Conservation (phyloP, 2,329 filamentous ascomycete genomes). For the Paramyrothecium sp. region DNA sequence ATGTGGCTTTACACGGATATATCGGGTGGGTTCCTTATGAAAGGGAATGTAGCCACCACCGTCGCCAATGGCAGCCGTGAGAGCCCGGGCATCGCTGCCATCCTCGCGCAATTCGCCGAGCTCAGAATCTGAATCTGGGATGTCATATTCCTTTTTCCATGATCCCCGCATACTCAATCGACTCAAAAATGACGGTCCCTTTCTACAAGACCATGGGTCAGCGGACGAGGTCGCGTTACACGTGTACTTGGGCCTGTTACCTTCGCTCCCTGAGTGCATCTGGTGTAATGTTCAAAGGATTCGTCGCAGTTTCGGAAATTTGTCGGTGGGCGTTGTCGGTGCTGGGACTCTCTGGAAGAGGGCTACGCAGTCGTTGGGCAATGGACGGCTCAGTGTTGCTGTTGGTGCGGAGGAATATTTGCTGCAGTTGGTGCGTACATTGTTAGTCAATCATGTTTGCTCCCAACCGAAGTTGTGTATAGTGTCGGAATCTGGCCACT, state of each 20-base stretch:
- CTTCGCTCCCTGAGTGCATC: constrained; percentile 62
- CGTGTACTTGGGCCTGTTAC: constrained; percentile 61
- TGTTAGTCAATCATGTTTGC: not conserved
- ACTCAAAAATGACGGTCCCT: constrained; percentile 86
- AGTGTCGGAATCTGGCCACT: constrained; percentile 8
- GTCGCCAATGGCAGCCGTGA: constrained; percentile 71
- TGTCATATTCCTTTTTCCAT: constrained; percentile 69
- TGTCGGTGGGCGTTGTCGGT: constrained; percentile 37
- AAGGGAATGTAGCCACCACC: constrained; percentile 75
- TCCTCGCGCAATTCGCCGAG: constrained; percentile 67
- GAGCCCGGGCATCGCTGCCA: constrained; percentile 79
- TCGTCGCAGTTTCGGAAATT: constrained; percentile 38
- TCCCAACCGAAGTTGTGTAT: not conserved
- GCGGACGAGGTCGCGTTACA: not conserved
- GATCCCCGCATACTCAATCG: constrained; percentile 69
- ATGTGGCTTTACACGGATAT: constrained; percentile 80
- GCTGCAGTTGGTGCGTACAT: constrained; percentile 16
- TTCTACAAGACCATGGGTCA: constrained; percentile 48
- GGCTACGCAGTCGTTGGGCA: constrained; percentile 52
- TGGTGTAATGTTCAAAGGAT: constrained; percentile 32
- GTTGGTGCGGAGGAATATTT: constrained; percentile 38
- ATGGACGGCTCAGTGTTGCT: constrained; percentile 42
- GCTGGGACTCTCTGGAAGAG: constrained; percentile 51
- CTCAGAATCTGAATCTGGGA: constrained; percentile 68
- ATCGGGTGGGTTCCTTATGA: constrained; percentile 85